Conservation (phyloP, 495 filamentous ascomycete species). For the Hypoxylon subgilvum region DNA sequence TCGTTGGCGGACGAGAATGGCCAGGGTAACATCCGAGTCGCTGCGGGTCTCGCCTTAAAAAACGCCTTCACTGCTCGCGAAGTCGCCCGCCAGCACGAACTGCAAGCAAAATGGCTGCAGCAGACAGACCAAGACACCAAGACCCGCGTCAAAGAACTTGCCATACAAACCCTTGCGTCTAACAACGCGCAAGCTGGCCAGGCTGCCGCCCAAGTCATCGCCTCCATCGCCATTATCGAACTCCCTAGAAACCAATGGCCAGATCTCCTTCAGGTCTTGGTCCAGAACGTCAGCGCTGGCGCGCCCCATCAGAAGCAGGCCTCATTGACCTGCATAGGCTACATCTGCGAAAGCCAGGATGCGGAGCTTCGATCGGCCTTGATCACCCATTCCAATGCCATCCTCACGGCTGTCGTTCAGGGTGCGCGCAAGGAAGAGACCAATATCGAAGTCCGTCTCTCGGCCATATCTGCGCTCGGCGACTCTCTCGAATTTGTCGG, state of each 20-base stretch:
- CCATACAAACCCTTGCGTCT: constrained; percentile 81
- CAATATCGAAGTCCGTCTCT: constrained; percentile 85
- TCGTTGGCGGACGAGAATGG: constrained; percentile 91
- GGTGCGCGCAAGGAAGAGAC: constrained; percentile 94
- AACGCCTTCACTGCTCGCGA: constrained; percentile 96
- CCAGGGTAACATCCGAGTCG: constrained; percentile 81
- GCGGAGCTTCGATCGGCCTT: constrained; percentile 80
- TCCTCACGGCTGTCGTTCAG: constrained; percentile 95
- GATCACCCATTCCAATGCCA: constrained; percentile 89
- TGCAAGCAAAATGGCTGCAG: constrained; percentile 89
- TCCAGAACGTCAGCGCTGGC: constrained; percentile 89
- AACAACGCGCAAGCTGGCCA: constrained; percentile 79
- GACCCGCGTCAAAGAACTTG: constrained; percentile 82
- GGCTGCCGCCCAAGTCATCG: constrained; percentile 91
- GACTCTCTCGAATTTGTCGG: constrained; percentile 98
- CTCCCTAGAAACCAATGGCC: constrained; percentile 91
- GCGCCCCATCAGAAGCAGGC: constrained; percentile 87
- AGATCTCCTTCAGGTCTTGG: constrained; percentile 87
- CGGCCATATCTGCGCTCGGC: constrained; percentile 90
- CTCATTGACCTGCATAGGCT: constrained; percentile 91
- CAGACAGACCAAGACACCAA: constrained; percentile 80
- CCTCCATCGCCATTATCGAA: constrained; percentile 93
- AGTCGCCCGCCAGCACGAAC: constrained; percentile 77
- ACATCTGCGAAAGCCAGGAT: constrained; percentile 96
- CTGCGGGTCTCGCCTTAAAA: constrained; percentile 94